These are phyloP conservation scores for Aspergillus diversus DNA, from an alignment of 495 filamentous ascomycete genomes.

Conservation along the genomic window DNA sequence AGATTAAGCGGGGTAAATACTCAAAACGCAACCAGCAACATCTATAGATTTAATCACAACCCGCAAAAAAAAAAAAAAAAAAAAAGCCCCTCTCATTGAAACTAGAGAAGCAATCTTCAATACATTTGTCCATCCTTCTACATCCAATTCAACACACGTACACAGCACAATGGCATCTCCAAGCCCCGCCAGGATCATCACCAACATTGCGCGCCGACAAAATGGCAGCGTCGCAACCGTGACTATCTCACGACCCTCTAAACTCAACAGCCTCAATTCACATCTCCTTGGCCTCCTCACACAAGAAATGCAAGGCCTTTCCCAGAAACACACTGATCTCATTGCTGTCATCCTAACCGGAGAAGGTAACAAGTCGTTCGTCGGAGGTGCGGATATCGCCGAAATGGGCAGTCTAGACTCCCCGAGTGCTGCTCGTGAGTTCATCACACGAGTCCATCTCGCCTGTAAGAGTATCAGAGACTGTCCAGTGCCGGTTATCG, in stretches of 20 bases:
- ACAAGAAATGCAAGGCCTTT: constrained; percentile 12
- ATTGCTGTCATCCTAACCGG: constrained; percentile 30
- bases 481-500: constrained; percentile 31
- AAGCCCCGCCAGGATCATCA: neutral
- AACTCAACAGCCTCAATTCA: constrained; percentile 31
- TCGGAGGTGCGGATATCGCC: constrained; percentile 30
- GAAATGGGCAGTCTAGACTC: constrained; percentile 25
- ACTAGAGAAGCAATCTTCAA: neutral
- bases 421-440: constrained; percentile 21
- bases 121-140: neutral
- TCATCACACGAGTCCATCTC: constrained; percentile 27
- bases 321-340: constrained; percentile 16
- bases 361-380: constrained; percentile 28
- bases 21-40: neutral
- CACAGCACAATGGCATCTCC: constrained; percentile 1
- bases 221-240: constrained; percentile 12
- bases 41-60: neutral
- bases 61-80: neutral
- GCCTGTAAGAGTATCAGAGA: constrained; percentile 24
- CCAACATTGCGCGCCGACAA: neutral
- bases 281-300: constrained; percentile 21
- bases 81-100: too few relatives aligned
- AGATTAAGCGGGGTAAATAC: neutral
- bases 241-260: constrained; percentile 29
- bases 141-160: neutral